phyloP scores from a whole-genome alignment of 352 stramenopile species.

The Thraustochytrium sp. region DNA sequence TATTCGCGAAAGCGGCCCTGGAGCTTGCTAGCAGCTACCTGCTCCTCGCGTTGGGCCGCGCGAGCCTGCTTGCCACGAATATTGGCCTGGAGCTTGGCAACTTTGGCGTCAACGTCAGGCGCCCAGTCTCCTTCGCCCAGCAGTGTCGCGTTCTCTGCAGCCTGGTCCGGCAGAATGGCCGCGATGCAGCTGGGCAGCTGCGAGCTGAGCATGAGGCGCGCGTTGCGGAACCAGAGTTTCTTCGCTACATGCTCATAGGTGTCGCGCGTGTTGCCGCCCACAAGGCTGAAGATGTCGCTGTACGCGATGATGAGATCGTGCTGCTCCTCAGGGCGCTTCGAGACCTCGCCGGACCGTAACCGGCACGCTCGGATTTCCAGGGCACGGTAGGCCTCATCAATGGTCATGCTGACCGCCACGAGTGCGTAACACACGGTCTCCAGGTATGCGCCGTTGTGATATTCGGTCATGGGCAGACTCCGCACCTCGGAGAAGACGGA shows the following conservation, averaged over 20 bases:
- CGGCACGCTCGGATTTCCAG: not conserved
- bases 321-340: not conserved
- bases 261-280: not conserved
- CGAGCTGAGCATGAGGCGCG: slow-evolving; percentile 5
- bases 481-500: not conserved
- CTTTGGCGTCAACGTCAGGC: not conserved
- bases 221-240: slow-evolving; percentile 28
- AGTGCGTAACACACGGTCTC: not conserved
- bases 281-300: not conserved
- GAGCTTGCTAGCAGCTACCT: not conserved
- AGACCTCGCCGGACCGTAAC: not conserved
- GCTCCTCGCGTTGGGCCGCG: not conserved
- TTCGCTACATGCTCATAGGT: not conserved
- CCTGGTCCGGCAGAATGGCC: not conserved
- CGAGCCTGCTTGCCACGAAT: not conserved
- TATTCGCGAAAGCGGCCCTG: not conserved
- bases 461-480: not conserved
- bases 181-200: not conserved
- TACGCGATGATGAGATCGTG: not conserved
- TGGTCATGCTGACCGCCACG: not conserved
- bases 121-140: not conserved
- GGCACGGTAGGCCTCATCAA: not conserved
- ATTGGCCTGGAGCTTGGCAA: slow-evolving; percentile 15
- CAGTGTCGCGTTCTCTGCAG: not conserved
- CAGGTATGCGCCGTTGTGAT: not conserved